Conservation (phyloP, 139 green algal species). For the Nannochloris sp. region DNA sequence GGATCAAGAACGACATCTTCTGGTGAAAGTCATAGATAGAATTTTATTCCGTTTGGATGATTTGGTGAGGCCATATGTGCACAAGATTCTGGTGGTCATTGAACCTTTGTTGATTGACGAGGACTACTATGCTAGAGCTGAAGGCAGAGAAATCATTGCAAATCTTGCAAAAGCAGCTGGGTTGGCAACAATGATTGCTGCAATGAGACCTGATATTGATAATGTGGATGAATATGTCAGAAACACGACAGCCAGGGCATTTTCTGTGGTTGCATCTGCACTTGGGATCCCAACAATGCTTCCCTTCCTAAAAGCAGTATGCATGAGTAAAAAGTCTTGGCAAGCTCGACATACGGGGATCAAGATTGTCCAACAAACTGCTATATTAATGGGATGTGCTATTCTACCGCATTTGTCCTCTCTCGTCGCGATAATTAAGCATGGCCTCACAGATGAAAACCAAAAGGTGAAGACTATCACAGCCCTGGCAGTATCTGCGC, state of each 20-base stretch:
- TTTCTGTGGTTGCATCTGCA: slow-evolving; percentile 83
- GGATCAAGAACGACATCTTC: slow-evolving; percentile 96
- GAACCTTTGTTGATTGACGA: slow-evolving; percentile 99
- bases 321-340: slow-evolving; percentile 46
- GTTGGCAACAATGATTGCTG: slow-evolving; percentile 93
- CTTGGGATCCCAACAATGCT: slow-evolving; percentile 94
- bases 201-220: slow-evolving; percentile 98
- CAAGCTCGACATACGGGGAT: slow-evolving; percentile 92
- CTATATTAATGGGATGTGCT: slow-evolving; percentile 94
- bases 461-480: slow-evolving; percentile 94
- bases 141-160: slow-evolving; percentile 97
- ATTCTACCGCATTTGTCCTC: slow-evolving; percentile 93
- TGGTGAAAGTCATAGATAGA: slow-evolving; percentile 90
- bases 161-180: slow-evolving; percentile 94
- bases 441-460: slow-evolving; percentile 75
- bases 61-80: slow-evolving; percentile 93
- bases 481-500: slow-evolving; percentile 82
- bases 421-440: slow-evolving; percentile 96
- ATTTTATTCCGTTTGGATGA: slow-evolving; percentile 98
- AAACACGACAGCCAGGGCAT: slow-evolving; percentile 90
- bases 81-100: slow-evolving; percentile 99
- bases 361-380: slow-evolving; percentile 99
- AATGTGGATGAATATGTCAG: slow-evolving; percentile 98
- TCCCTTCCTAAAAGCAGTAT: slow-evolving; percentile 98
- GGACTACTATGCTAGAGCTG: slow-evolving; percentile 98